Conservation (phyloP, 306 rosid species). For the Quercus variabilis region DNA sequence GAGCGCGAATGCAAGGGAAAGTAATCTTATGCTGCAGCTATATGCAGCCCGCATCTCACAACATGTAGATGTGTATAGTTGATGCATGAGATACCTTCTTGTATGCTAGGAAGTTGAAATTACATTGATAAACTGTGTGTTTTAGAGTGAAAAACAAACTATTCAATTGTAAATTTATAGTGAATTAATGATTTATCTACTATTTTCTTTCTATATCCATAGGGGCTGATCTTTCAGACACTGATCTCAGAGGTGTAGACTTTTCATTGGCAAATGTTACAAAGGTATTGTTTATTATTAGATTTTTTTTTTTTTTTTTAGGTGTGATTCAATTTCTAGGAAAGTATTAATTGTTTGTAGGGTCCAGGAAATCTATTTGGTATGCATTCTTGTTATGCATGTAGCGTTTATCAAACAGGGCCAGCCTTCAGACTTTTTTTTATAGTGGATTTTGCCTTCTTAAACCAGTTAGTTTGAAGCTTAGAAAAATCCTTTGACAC, state of each 20-base stretch:
- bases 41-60: too few relatives aligned
- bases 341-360: neutral
- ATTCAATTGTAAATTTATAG: neutral
- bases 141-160: neutral
- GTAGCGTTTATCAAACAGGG: constrained; percentile 1
- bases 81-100: too few relatives aligned
- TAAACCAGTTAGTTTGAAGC: neutral
- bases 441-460: constrained; percentile 3
- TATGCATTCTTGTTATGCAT: neutral
- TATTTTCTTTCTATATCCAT: neutral
- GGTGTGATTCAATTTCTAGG: neutral
- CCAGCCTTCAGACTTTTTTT: neutral
- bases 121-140: neutral
- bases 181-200: neutral
- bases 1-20: too few relatives aligned
- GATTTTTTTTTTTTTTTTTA: neutral
- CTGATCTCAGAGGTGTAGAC: constrained; percentile 89
- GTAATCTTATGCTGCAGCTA: too few relatives aligned
- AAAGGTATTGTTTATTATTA: constrained; percentile 42
- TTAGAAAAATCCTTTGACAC: neutral
- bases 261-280: constrained; percentile 92
- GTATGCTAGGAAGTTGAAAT: neutral
- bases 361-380: too few relatives aligned
- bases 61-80: too few relatives aligned
- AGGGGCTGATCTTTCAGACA: constrained; percentile 93